phyloP scores from a whole-genome alignment of 768 basidiomycete species.

The Mycena crocata region DNA sequence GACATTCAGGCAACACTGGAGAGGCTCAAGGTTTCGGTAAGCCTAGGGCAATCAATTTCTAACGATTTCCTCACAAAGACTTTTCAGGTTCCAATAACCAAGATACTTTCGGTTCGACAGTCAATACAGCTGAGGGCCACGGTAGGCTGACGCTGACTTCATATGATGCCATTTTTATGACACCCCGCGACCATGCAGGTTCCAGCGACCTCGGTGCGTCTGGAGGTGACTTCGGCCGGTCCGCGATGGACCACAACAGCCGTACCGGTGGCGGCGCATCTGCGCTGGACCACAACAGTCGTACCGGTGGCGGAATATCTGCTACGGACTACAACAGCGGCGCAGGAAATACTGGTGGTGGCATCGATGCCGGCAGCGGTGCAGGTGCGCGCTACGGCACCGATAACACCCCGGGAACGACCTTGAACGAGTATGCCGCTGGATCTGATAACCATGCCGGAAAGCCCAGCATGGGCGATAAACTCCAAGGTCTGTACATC shows the following conservation, averaged over 20 bases:
- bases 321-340: slow-evolving; percentile 15
- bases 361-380: slow-evolving; percentile 7
- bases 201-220: too few species aligned
- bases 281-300: background rate
- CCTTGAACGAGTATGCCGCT: background rate
- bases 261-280: background rate
- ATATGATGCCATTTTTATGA: too few species aligned
- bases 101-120: background rate
- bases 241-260: slow-evolving; percentile 3
- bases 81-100: background rate
- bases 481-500: slow-evolving; percentile 34
- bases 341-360: slow-evolving; percentile 5
- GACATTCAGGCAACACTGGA: too few species aligned
- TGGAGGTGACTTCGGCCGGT: background rate
- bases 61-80: background rate
- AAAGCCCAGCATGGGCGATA: slow-evolving; percentile 37
- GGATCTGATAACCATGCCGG: background rate
- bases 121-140: too few species aligned
- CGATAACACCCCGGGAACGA: background rate
- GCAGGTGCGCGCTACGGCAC: background rate
- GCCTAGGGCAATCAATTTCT: background rate
- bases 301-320: background rate
- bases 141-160: too few species aligned
- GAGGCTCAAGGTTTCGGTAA: too few species aligned
- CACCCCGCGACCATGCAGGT: too few species aligned